These are phyloP conservation scores for Blastocystis sp. DNA, from an alignment of 352 stramenopile genomes.

Conservation along the genomic window DNA sequence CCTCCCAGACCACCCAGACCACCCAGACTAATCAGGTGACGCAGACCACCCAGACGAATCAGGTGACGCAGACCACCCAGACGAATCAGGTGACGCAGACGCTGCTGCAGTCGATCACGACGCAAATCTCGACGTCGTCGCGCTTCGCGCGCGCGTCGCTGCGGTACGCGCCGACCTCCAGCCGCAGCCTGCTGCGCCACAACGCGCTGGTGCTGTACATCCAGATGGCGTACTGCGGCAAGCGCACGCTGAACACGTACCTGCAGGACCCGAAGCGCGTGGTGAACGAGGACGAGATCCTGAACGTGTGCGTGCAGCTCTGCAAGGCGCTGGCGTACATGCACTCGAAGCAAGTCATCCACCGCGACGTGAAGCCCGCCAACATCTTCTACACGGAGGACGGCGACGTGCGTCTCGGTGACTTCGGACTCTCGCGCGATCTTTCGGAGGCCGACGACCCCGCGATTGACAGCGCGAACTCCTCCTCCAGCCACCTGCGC, in stretches of 20 bases:
- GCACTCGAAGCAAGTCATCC: constrained; percentile 83
- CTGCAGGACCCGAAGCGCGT: constrained; percentile 76
- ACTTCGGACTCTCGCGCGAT: constrained; percentile 83
- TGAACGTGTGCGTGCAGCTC: constrained; percentile 84
- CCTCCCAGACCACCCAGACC: background rate
- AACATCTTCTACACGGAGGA: constrained; percentile 86
- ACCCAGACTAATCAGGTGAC: background rate
- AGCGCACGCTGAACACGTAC: constrained; percentile 81
- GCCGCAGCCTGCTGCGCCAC: constrained; percentile 6
- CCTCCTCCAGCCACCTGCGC: constrained; percentile 71
- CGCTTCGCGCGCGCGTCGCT: background rate
- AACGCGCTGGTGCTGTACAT: constrained; percentile 85
- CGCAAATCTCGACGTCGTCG: background rate
- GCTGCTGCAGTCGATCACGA: background rate
- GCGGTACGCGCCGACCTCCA: background rate
- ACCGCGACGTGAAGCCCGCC: constrained; percentile 84
- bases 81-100: background rate
- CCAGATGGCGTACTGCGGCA: constrained; percentile 85
- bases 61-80: too few relatives aligned
- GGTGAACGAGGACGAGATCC: constrained; percentile 79
- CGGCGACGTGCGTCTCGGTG: constrained; percentile 82
- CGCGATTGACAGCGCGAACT: constrained; percentile 70
- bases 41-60: too few relatives aligned
- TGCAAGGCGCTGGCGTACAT: constrained; percentile 83
- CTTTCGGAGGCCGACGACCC: constrained; percentile 70